Conservation (phyloP, 2,329 filamentous ascomycete genomes). For the Xylariaceae sp. region DNA sequence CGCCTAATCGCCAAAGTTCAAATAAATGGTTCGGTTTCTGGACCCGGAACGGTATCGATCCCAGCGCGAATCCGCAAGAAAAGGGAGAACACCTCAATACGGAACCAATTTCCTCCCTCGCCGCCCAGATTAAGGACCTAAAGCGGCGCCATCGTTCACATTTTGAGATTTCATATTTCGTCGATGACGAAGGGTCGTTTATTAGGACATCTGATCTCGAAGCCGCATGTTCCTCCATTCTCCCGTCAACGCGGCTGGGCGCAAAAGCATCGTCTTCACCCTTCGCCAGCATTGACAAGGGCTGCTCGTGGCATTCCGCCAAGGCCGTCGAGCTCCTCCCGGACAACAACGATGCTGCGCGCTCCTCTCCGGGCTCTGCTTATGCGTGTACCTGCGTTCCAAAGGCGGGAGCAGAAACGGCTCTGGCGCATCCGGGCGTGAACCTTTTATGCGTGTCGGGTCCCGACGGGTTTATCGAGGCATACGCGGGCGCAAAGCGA, state of each 20-base stretch:
- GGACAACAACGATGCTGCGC: slow-evolving; percentile 28
- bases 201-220: slow-evolving; percentile 55
- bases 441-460: slow-evolving; percentile 81
- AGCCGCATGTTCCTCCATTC: slow-evolving; percentile 27
- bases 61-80: slow-evolving; percentile 20
- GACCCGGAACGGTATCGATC: slow-evolving; percentile 21
- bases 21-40: slow-evolving; percentile 16
- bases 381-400: slow-evolving; percentile 30
- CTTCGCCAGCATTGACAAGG: background rate
- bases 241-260: slow-evolving; percentile 28
- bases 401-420: background rate
- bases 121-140: slow-evolving; percentile 56
- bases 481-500: slow-evolving; percentile 74
- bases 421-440: slow-evolving; percentile 39
- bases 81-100: background rate
- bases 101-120: slow-evolving; percentile 22
- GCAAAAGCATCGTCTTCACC: background rate
- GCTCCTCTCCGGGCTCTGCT: slow-evolving; percentile 10
- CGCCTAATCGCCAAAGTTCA: background rate
- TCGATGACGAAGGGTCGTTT: slow-evolving; percentile 72
- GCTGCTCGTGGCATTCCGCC: slow-evolving; percentile 31
- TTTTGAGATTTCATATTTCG: slow-evolving; percentile 67
- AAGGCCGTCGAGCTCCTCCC: slow-evolving; percentile 22
- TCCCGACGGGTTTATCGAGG: slow-evolving; percentile 80
- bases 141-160: slow-evolving; percentile 53